Base-by-base conservation (phyloP, 331 rosid genomes). In the Phaseolus coccineus region DNA sequence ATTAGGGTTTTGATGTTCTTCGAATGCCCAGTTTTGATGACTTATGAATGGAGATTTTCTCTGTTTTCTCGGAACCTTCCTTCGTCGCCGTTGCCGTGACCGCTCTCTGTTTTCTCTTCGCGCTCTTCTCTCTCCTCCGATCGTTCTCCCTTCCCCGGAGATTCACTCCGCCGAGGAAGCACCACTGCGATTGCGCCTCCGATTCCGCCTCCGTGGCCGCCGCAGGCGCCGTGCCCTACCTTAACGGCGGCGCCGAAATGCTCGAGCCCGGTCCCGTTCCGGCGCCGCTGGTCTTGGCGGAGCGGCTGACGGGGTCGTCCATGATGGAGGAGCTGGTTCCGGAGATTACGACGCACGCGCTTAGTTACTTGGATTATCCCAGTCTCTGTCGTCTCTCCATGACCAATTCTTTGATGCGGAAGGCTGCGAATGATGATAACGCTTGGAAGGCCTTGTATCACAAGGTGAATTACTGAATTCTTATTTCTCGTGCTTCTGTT, bases 291-390 rank as follows among this genome's bases (percentile, higher is more conserved):
- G 84, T 76, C 11, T 81, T 89, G 57, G 39, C 87, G 2, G 98
- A 88, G 78, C 87, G 91, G 19, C 90, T 84, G 13, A 82, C 89
- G 4, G 97, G 95, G 28, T 96, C 92, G 24, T 96, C 99, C 24
- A 96, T 96, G 99, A 96, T 96, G 99, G 99, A 96, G 87, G 96
- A 96, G 75, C 83, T 96, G 85, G 99, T 96, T 83, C 99, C 99
- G 66, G 99, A 96, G 91, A 96, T 96, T 79, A 96, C 91, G 0
- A 96, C 99, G 1, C 99, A 96, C 74, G 98, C 99, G 19, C 91
- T 96, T 19, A 96, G 99, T 87, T 96, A 96, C 87, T 89, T 96
- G 95, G 99, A 96, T 84, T 96, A 86, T 76, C 94, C 97, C 6
- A 96, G 99, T 63, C 84, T 96, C 42, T 96, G 99, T 73, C 96